Percentiles rank a stretch among this genome's conserved stretches.
phyloP scores from a whole-genome alignment of 306 rosid genomes.

The Cucumis cinereus region DNA sequence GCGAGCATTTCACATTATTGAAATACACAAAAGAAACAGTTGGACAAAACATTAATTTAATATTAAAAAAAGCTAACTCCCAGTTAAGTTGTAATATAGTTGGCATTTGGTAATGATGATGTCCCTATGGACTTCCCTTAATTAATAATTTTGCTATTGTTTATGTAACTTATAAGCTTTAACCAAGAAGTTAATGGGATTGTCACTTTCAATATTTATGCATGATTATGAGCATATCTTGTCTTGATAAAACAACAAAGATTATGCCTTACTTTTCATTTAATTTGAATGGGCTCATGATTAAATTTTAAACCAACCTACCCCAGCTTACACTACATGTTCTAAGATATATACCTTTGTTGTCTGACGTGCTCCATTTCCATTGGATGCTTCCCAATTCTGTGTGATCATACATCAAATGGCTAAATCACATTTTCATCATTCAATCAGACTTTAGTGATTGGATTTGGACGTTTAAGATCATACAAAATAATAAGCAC shows the following conservation, averaged over 20 bases:
- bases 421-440: constrained; percentile 4
- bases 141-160: constrained; percentile 55
- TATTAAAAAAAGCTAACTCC: background rate
- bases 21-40: background rate
- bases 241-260: constrained; percentile 11
- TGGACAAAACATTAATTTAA: background rate
- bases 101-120: constrained; percentile 50
- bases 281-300: constrained; percentile 36
- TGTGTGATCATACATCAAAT: background rate
- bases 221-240: constrained; percentile 13
- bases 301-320: constrained; percentile 32
- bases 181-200: constrained; percentile 27
- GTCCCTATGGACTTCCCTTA: constrained; percentile 38
- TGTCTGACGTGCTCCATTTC: constrained; percentile 68
- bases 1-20: constrained; percentile 6
- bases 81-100: constrained; percentile 7
- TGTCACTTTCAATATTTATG: constrained; percentile 19
- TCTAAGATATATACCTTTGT: constrained; percentile 27
- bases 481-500: background rate
- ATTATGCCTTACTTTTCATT: constrained; percentile 21
- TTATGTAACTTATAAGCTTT: constrained; percentile 34
- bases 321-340: constrained; percentile 3
- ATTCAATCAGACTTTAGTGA: background rate
- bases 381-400: constrained; percentile 5
- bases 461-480: constrained; percentile 4